Evolutionary conservation across 768 basidiomycete species (phyloP).

Genomic region (Kwoniella sp.): DNA sequence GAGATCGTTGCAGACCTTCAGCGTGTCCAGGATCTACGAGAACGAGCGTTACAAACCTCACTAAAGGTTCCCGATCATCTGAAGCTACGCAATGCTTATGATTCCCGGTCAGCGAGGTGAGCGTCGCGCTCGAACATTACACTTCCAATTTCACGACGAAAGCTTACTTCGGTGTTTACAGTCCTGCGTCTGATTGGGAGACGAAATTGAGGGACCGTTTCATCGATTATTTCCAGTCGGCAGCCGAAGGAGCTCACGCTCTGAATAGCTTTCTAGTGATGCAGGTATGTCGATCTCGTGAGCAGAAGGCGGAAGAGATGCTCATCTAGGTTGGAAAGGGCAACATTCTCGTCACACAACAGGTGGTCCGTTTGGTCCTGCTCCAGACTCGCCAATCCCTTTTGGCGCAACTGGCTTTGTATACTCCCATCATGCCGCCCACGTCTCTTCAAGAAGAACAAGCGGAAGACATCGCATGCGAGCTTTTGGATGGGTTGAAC

Average conservation of each 20-base stretch:
- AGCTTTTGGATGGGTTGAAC: slow-evolving; percentile 49
- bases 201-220: slow-evolving; percentile 37
- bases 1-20: slow-evolving; percentile 41
- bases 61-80: slow-evolving; percentile 33
- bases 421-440: slow-evolving; percentile 38
- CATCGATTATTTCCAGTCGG: slow-evolving; percentile 37
- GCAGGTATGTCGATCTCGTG: slow-evolving; percentile 28
- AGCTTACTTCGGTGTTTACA: no score
- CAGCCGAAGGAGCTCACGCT: slow-evolving; percentile 33
- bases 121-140: background rate
- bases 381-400: slow-evolving; percentile 47
- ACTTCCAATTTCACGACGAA: no score
- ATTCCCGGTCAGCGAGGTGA: slow-evolving; percentile 34
- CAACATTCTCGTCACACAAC: slow-evolving; percentile 53
- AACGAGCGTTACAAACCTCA: slow-evolving; percentile 35
- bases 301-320: no score
- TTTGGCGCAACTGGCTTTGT: slow-evolving; percentile 37
- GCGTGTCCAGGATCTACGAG: slow-evolving; percentile 38
- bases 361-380: slow-evolving; percentile 49
- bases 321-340: slow-evolving; percentile 27
- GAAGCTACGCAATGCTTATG: slow-evolving; percentile 30
- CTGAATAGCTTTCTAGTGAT: slow-evolving; percentile 46
- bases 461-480: slow-evolving; percentile 47
- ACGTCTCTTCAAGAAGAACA: slow-evolving; percentile 33
- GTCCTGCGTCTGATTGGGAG: slow-evolving; percentile 43